Evolutionary conservation across 345 rosid genomes (phyloP).

Genomic region (thale cress (Arabidopsis thaliana)): DNA sequence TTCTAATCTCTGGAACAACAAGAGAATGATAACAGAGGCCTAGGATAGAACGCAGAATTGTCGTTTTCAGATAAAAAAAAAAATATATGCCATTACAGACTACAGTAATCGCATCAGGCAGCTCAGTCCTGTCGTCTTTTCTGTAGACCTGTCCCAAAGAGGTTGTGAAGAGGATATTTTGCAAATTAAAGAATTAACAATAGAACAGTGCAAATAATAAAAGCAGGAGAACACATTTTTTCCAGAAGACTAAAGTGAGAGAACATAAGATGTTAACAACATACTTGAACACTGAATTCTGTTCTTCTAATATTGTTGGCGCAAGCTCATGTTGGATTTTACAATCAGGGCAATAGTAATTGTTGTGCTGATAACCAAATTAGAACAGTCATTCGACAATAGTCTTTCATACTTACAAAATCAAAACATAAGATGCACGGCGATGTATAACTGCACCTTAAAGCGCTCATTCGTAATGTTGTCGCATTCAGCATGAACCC

Average conservation of each 20-base stretch:
- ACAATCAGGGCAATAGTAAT: constrained; percentile 90
- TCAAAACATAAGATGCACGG: constrained; percentile 21
- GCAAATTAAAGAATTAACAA: constrained; percentile 19
- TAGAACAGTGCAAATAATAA: constrained; percentile 28
- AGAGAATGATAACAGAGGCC: constrained; percentile 19
- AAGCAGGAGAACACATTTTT: constrained; percentile 7
- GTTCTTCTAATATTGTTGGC: constrained; percentile 43
- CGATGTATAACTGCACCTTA: constrained; percentile 53
- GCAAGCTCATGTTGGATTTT: constrained; percentile 51
- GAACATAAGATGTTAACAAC: constrained; percentile 30
- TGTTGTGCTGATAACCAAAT: constrained; percentile 43
- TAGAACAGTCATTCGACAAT: constrained; percentile 18
- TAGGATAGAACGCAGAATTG: neutral
- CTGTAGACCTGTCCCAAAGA: constrained; percentile 57
- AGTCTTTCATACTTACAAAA: constrained; percentile 11
- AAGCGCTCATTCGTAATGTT: constrained; percentile 61
- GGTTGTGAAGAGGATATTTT: constrained; percentile 25
- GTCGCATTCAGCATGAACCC: constrained; percentile 98
- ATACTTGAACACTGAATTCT: constrained; percentile 60
- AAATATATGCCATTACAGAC: constrained; percentile 78
- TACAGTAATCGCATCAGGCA: constrained; percentile 69
- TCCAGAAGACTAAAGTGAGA: neutral
- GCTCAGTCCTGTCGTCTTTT: constrained; percentile 50
- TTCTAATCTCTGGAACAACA: neutral
- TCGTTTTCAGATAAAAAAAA: neutral